These are phyloP conservation scores for Pinus albicaulis DNA, from an alignment of 75 land plant genomes.

Conservation along the genomic window DNA sequence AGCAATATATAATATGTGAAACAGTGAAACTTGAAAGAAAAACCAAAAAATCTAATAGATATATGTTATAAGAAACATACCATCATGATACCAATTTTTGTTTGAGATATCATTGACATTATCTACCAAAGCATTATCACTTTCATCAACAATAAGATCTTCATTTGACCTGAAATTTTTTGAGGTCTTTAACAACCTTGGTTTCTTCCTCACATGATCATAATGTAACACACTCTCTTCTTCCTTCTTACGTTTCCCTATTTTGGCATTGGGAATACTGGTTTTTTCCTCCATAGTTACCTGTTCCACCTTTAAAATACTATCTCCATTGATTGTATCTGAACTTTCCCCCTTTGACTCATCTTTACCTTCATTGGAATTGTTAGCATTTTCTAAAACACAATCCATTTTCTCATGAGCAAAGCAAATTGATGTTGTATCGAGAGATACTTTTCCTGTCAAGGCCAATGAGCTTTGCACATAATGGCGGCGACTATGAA, in stretches of 20 bases:
- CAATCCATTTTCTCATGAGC: neutral
- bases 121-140: neutral
- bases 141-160: neutral
- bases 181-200: neutral
- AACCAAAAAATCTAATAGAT: neutral
- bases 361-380: neutral
- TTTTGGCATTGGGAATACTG: neutral
- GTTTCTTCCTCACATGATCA: neutral
- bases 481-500: neutral
- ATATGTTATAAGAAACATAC: neutral
- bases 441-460: neutral
- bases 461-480: neutral
- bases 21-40: neutral
- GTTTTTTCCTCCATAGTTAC: neutral
- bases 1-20: no score
- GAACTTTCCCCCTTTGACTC: no score
- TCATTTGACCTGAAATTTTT: neutral
- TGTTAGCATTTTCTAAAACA: neutral
- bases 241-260: neutral
- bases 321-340: neutral
- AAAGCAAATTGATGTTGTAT: neutral
- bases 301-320: neutral
- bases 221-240: neutral
- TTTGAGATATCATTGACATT: conserved; percentile 1
- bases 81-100: neutral